Evolutionary conservation across 2,329 filamentous ascomycete genomes (phyloP), one percentile per base, ranked within the genome.

Genomic region (Zasmidium cellare): DNA sequence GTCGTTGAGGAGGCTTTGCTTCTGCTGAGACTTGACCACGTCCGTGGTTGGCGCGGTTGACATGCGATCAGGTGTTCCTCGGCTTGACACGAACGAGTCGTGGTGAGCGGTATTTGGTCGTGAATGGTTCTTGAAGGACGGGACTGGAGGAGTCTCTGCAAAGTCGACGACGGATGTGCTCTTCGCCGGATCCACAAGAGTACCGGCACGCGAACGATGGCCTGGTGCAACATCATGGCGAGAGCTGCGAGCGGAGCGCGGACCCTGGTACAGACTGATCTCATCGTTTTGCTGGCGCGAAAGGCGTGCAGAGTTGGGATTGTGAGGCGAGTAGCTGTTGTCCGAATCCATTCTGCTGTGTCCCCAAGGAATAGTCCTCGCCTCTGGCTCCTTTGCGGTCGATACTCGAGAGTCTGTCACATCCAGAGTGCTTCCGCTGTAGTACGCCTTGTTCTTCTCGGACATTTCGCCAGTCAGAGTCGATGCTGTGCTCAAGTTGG

Each of bases 341-440:
- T 83, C 81, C 2, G 87, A 90, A 48, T 83, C 78, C 16, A 79
- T 81, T 31, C 92, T 85, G 0, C 90, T 96, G 70, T 94, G 87
- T 75, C 90, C 84, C 74, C 96, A 97, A 0, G 92, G 87, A 51
- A 96, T 80, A 0, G 82, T 83, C 0, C 65, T 75, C 68, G 64
- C 69, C n/a, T 75, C 69, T 48, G 77, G 74, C 19, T 77, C 76
- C 46, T 77, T 74, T n/a, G 71, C 62, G 16, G 69, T 68, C 2
- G 76, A 78, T 11, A 70, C 59, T 18, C 71, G 68, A n/a, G 74
- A 70, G 31, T 68, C 74, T 53, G 72, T 70, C 6, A 72, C 62
- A 3, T 75, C 74, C 38, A 76, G 70, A n/a, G 80, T 72, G 35
- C 77, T 82, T 11, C 77, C 79, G 23, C 72, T 76, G 49, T 77